Evolutionary conservation across 495 filamentous ascomycete species (phyloP), one percentile per base, ranked within the genome.

Genomic region (Lasiosphaeris hirsuta): DNA sequence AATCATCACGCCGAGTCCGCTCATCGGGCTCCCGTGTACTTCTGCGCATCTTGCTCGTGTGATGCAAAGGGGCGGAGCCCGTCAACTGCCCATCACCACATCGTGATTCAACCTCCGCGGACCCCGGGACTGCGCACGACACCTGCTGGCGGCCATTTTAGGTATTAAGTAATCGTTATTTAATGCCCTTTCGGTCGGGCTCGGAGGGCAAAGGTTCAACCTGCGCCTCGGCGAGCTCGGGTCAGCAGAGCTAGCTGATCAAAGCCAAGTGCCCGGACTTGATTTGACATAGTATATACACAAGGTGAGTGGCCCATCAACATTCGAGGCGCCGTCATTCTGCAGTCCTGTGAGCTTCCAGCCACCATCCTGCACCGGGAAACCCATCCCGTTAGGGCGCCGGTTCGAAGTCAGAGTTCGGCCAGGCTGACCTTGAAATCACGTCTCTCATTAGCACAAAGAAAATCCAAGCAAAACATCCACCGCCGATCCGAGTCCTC

Each of bases 381-480:
- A 38, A 35, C 10, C 49, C 39, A 10, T 33, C 45, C 42, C 15
- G n/a, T 23, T 30, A 30, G 23, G 42, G 30, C 37, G 38, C 40
- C 14, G 38, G 33, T 35, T 48, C 7, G 13, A 10, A 14, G 48
- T 44, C 36, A 15, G 44, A 48, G 34, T 23, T 30, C 17, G 9
- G 48, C 35, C 40, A 15, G 51, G 40, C 23, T 17, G 9, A 19
- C 17, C 35, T 19, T 33, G 46, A 41, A 59, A 56, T 36, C 46
- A 60, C 59, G 54, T 58, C 44, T 35, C 50, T 63, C 63, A 63
- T 65, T 56, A 63, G 35, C 43, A 48, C 14, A 56, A 52, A 14
- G 33, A 45, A 46, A 55, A 15, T 18, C n/a, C 50, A 40, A 38
- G 46, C 10, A 49, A 47, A 57, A 9, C 54, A 34, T 44, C 44